Percentiles rank a stretch among this genome's conserved stretches.
Evolutionary conservation across 805 yeast species (phyloP).

Genomic region (Candida morakotiae): DNA sequence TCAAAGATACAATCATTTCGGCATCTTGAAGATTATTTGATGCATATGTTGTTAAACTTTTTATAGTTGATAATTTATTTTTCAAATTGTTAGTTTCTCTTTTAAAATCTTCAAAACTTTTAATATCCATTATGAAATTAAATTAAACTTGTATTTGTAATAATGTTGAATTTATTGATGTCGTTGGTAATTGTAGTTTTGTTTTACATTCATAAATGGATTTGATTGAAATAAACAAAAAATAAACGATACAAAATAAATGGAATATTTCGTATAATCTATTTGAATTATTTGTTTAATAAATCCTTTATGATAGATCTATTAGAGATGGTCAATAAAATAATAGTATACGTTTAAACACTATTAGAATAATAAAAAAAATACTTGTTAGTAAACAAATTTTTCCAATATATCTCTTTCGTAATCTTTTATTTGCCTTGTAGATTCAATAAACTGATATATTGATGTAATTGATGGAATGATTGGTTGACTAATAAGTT

Average conservation of each 20-base stretch:
- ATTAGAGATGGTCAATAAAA: background rate
- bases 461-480: too few relatives aligned
- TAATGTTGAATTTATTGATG: background rate
- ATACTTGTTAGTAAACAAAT: too few relatives aligned
- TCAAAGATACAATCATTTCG: constrained; percentile 25
- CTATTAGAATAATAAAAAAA: too few relatives aligned
- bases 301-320: background rate
- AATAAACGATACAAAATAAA: constrained; percentile 1
- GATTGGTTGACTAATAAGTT: too few relatives aligned
- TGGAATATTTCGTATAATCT: background rate
- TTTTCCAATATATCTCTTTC: too few relatives aligned
- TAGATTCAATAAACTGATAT: too few relatives aligned
- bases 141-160: background rate
- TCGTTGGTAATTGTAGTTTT: constrained; percentile 26
- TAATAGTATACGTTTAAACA: too few relatives aligned
- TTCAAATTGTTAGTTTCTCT: constrained; percentile 10
- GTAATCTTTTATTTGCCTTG: too few relatives aligned
- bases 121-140: background rate
- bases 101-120: constrained; percentile 2
- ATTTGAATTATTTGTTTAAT: background rate
- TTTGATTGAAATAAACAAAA: background rate
- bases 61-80: constrained; percentile 34
- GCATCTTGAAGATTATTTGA: constrained; percentile 30
- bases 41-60: constrained; percentile 36
- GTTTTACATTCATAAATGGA: constrained; percentile 16